Base-by-base conservation (phyloP, 345 rosid genomes). In the Cardamine chenopodiifolia region DNA sequence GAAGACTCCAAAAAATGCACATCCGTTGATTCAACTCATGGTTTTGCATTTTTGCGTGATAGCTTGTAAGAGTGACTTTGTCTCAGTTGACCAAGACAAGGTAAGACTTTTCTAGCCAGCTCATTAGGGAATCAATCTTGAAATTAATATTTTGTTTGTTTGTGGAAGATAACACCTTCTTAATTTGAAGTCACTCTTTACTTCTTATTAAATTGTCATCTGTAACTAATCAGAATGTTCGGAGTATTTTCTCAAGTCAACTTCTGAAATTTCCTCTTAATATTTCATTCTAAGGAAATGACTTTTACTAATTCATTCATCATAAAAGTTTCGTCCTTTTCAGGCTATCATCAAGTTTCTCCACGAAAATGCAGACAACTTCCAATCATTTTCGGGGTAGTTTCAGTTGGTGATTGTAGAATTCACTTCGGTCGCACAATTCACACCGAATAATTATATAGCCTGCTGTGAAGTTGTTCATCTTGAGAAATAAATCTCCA, bases 41-140 rank as follows among this genome's bases (percentile, higher is more conserved):
- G 32, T 59, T 75, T 67, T 57, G 59, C 17, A 12, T 7, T 45
- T 45, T 42, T 74, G 61, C 19, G 50, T 48, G 12, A 35, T 34
- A 48, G 31, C 61, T 48, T 48, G 61, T 34, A 67, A 50, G 10
- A 28, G 28, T 49, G 79, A 68, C 69, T 60, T 75, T 68, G 62
- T 68, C 74, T 60, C 10, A 11, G 54, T 48, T 29, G 73, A 66
- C 68, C 25, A 67, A 75, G 53, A 49, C 44, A 48, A 37, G 6
- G n/a, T 4, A 19, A 47, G 59, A 48, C 31, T 68, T 71, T 68
- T 68, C 47, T 2, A 48, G 78, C 73, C 78, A 74, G 78, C 78
- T 48, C 73, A 74, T 10, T 11, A 48, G 29, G 15, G 73, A 66
- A 66, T 66, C 78, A 58, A 7, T 48, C 19, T 56, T 22, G 78